Percentiles rank a stretch among this genome's conserved stretches.
phyloP scores from a whole-genome alignment of 139 green algal species.

The Chlamydomonas sp. region DNA sequence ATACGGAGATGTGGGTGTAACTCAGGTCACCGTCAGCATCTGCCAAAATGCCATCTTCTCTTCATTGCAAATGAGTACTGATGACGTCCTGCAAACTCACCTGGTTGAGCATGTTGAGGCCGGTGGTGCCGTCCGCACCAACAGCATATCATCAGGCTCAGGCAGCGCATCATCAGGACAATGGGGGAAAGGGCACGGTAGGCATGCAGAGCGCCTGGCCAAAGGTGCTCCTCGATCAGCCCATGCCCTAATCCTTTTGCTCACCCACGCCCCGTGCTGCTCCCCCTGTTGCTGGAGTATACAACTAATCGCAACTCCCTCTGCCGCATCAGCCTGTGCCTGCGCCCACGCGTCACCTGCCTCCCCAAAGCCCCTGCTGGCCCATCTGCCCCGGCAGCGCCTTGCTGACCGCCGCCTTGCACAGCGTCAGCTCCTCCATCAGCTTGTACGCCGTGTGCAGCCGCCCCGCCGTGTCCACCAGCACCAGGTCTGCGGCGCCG shows the following conservation, averaged over 20 bases:
- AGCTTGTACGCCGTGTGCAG: constrained; percentile 96
- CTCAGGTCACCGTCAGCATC: no score
- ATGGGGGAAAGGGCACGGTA: no score
- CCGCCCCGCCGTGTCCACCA: constrained; percentile 90
- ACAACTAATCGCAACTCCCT: not conserved
- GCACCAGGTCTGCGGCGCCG: constrained; percentile 77
- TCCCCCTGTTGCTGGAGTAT: not conserved
- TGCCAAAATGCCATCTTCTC: no score
- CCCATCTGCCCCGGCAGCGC: constrained; percentile 29
- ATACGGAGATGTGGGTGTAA: no score
- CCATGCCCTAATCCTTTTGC: no score
- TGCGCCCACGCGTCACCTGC: not conserved
- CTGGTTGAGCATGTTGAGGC: constrained; percentile 52
- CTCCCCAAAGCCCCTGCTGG: not conserved
- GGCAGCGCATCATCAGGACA: no score
- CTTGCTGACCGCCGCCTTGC: constrained; percentile 44
- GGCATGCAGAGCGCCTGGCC: no score
- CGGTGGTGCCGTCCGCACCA: constrained; percentile 97
- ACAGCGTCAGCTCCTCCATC: constrained; percentile 90
- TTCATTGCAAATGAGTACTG: no score
- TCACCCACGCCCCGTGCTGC: not conserved
- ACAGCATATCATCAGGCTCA: constrained; percentile 85
- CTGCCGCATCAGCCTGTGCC: not conserved
- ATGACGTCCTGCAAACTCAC: not conserved
- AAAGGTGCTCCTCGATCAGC: no score